phyloP scores from a whole-genome alignment of 306 rosid genomes.

The peach (Prunus persica) region DNA sequence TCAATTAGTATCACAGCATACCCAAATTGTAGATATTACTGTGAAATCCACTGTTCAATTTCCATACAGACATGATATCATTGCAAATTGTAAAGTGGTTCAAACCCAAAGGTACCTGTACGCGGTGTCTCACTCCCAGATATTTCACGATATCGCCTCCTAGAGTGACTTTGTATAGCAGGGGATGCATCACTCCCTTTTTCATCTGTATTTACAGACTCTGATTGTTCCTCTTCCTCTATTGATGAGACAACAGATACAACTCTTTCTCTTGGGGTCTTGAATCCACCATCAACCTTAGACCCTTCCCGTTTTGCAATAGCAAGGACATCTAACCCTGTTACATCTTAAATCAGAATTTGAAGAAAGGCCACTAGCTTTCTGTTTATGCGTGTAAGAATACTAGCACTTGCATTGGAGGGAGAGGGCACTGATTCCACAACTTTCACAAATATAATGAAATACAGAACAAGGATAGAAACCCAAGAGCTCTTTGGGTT shows the following conservation, averaged over 20 bases:
- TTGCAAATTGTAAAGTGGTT: not conserved
- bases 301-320: slow-evolving; percentile 66
- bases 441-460: not conserved
- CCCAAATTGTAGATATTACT: not conserved
- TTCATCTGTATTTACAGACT: slow-evolving; percentile 41
- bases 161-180: slow-evolving; percentile 27
- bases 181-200: slow-evolving; percentile 25
- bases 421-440: not conserved
- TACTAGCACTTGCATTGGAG: not conserved
- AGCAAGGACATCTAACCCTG: slow-evolving; percentile 90
- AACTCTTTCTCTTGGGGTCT: slow-evolving; percentile 66
- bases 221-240: slow-evolving; percentile 64
- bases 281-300: slow-evolving; percentile 56
- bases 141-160: slow-evolving; percentile 63
- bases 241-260: slow-evolving; percentile 60
- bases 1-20: not conserved
- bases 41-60: not conserved
- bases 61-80: not conserved
- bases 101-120: slow-evolving; percentile 35
- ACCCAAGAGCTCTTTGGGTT: not conserved
- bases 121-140: slow-evolving; percentile 37
- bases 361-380: not conserved
- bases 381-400: not conserved
- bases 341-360: slow-evolving; percentile 16
- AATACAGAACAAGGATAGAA: not conserved